Evolutionary conservation across 176 grass and related monocot genomes (phyloP).

Genomic region (Tillandsia leiboldiana): DNA sequence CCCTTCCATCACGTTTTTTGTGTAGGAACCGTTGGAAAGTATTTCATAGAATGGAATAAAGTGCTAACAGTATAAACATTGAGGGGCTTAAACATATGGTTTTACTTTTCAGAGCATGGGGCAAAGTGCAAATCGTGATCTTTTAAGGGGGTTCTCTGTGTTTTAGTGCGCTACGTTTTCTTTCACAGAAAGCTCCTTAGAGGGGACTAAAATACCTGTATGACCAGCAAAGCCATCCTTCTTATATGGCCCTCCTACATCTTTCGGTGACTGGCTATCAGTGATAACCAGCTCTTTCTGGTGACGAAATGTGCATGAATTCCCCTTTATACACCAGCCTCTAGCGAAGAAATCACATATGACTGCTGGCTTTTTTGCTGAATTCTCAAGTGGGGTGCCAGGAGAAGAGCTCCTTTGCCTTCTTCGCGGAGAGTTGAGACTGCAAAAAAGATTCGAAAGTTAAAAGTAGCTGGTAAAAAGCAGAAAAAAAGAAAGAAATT

Average conservation of each 20-base stretch:
- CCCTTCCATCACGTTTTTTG: too few species aligned
- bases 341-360: constrained; percentile 35
- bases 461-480: constrained; percentile 2
- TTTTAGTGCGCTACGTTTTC: constrained; percentile 14
- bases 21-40: too few species aligned
- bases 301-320: constrained; percentile 39
- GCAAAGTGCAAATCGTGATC: too few species aligned
- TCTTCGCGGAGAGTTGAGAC: constrained; percentile 20
- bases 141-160: too few species aligned
- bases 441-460: constrained; percentile 8
- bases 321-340: constrained; percentile 49
- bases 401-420: constrained; percentile 37
- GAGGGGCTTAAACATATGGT: too few species aligned
- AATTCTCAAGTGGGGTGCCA: constrained; percentile 18
- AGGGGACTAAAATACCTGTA: constrained; percentile 17
- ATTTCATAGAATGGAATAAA: too few species aligned
- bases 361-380: constrained; percentile 17
- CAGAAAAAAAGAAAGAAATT: background rate
- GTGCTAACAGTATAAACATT: too few species aligned
- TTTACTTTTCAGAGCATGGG: too few species aligned
- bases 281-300: constrained; percentile 26
- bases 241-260: constrained; percentile 14
- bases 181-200: constrained; percentile 5
- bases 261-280: constrained; percentile 14
- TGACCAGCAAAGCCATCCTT: constrained; percentile 24